Base-by-base conservation (phyloP, 768 basidiomycete genomes). In the Suillus alpinus region DNA sequence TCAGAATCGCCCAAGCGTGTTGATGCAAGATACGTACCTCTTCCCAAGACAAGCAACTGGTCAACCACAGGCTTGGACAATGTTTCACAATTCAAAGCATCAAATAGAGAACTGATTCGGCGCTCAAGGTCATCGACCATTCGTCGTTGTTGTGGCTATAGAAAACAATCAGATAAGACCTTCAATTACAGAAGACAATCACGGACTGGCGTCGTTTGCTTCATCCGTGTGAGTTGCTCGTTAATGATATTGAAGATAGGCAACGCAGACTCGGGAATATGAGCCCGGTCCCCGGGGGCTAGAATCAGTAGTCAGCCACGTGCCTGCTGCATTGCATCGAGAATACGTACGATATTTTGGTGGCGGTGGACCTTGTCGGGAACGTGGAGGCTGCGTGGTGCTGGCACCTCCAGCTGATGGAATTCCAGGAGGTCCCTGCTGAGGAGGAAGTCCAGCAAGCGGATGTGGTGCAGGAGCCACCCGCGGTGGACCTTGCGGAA, bases 271-370 rank as follows among this genome's bases (percentile, higher is more conserved):
- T 88, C 86, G 1, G 94, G 89, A 57, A 98, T 97, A 72, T 98
- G 96, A n/a, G 84, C 85, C 31, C 95, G 83, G 71, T 98, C 96
- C 59, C 96, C 95, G 56, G 87, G 81, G 46, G 95, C 94, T 96
- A 70, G 14, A 50, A 70, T 59, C 31, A 61, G 58, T 56, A 32
- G 18, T 44, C 20, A 31, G 40, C 26, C 67, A 46, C 26, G 56
- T 39, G 52, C 56, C 47, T 53, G 12, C 34, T 23, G n/a, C 44
- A 16, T n/a, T 12, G 1, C 29, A 32, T 51, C 12, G 49, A 56
- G 40, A 56, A 31, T 10, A 82, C 86, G 71, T 65, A 88, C 86
- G 87, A 72, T 88, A 86, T 70, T 84, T 84, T 18, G 84, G 78
- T 41, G 73, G 73, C 12, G 78, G 75, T 36, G 81, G 77, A 8